Conservation (phyloP, 2,329 filamentous ascomycete species). For the Bertia moriformis region DNA sequence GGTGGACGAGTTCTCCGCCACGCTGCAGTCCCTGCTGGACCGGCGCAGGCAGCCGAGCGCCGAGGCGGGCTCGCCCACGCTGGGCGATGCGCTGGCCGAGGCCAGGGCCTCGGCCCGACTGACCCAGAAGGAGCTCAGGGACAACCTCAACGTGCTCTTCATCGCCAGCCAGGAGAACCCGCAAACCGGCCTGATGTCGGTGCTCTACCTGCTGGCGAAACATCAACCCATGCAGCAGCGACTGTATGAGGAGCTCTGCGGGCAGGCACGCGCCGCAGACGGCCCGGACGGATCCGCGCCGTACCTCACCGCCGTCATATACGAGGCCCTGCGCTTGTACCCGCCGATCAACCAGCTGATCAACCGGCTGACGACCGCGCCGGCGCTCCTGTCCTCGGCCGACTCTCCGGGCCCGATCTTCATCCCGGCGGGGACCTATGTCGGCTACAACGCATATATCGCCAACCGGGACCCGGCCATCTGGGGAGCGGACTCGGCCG, state of each 20-base stretch:
- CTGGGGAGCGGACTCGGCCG: not conserved
- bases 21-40: slow-evolving; percentile 4
- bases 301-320: slow-evolving; percentile 24
- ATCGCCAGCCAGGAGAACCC: slow-evolving; percentile 25
- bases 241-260: slow-evolving; percentile 14
- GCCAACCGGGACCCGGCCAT: not conserved
- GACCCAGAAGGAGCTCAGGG: slow-evolving; percentile 19
- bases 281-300: slow-evolving; percentile 10
- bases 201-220: slow-evolving; percentile 19
- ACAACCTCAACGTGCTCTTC: slow-evolving; percentile 22
- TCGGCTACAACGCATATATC: slow-evolving; percentile 14
- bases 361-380: slow-evolving; percentile 18
- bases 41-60: slow-evolving; percentile 1
- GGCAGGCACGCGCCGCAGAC: not conserved
- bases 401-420: slow-evolving; percentile 9
- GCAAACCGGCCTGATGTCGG: slow-evolving; percentile 18
- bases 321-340: slow-evolving; percentile 29
- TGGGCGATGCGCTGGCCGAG: slow-evolving; percentile 9
- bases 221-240: slow-evolving; percentile 14
- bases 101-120: slow-evolving; percentile 9
- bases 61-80: not conserved
- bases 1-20: slow-evolving; percentile 10
- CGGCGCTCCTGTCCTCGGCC: slow-evolving; percentile 10
- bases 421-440: slow-evolving; percentile 19
- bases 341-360: slow-evolving; percentile 32